A percentile compares a stretch with the other conserved stretches of the same genome.
These are phyloP conservation scores for Cercospora janseana DNA, from an alignment of 2,329 filamentous ascomycete species.

Conservation along the genomic window DNA sequence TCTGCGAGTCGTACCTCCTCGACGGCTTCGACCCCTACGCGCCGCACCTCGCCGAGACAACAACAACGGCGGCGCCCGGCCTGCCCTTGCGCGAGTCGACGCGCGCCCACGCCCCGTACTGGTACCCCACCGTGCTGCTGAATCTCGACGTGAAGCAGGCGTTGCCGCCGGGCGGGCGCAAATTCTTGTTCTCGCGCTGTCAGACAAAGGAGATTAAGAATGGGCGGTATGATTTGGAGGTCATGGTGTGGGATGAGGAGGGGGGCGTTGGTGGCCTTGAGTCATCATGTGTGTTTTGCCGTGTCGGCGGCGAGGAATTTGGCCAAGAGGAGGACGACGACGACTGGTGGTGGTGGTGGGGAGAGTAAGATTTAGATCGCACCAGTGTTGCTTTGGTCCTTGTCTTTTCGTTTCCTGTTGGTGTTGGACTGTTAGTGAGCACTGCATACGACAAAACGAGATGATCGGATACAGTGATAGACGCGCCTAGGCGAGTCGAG, in stretches of 20 bases:
- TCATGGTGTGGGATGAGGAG: slow-evolving; percentile 62
- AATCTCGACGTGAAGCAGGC: slow-evolving; percentile 75
- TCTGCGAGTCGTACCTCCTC: slow-evolving; percentile 53
- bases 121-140: slow-evolving; percentile 74
- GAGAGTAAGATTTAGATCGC: slow-evolving; percentile 22
- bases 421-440: not conserved
- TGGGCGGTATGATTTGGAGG: slow-evolving; percentile 72
- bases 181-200: slow-evolving; percentile 69
- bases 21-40: slow-evolving; percentile 38
- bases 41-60: slow-evolving; percentile 27
- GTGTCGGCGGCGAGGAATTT: slow-evolving; percentile 63
- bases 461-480: too few relatives aligned
- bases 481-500: too few relatives aligned
- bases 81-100: slow-evolving; percentile 31
- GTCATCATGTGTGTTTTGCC: slow-evolving; percentile 66
- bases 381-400: not conserved
- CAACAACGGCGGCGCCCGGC: too few relatives aligned
- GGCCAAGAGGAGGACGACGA: slow-evolving; percentile 50
- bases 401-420: not conserved
- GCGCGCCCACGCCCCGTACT: slow-evolving; percentile 49
- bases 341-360: too few relatives aligned
- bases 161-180: slow-evolving; percentile 64
- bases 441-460: too few relatives aligned
- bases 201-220: slow-evolving; percentile 66
- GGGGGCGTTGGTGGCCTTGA: slow-evolving; percentile 67